Conservation (phyloP, 2,329 filamentous ascomycete species). For the Diplodia seriata region DNA sequence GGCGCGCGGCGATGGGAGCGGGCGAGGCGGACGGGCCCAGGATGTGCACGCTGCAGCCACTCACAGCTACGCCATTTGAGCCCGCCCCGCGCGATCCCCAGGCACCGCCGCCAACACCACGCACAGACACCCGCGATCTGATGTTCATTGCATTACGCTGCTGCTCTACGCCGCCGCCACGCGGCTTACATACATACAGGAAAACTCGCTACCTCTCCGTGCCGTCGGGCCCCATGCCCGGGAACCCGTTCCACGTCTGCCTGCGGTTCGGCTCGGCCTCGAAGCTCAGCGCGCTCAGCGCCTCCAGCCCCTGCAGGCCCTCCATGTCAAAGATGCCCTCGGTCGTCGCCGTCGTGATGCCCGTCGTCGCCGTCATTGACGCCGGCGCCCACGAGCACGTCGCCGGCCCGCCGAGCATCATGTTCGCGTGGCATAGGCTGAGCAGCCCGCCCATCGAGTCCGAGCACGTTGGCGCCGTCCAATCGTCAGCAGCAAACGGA, state of each 20-base stretch:
- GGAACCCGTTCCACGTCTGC: constrained; percentile 30
- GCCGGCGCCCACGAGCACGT: constrained; percentile 10
- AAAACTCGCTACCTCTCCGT: neutral
- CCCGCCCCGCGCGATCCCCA: constrained; percentile 3
- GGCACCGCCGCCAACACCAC: neutral
- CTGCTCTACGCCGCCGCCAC: neutral
- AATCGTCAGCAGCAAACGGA: neutral
- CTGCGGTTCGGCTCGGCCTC: constrained; percentile 5
- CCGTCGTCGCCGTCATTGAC: constrained; percentile 22
- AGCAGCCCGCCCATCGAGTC: constrained; percentile 12
- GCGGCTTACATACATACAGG: neutral
- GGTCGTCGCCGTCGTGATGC: neutral
- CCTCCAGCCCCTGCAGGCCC: constrained; percentile 17
- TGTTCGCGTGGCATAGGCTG: constrained; percentile 15
- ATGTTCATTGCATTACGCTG: neutral
- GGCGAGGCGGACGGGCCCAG: neutral
- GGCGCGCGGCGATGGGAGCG: constrained; percentile 9
- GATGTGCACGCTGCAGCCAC: constrained; percentile 8
- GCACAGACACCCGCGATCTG: neutral
- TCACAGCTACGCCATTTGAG: constrained; percentile 4
- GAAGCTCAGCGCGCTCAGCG: constrained; percentile 22
- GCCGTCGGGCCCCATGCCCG: constrained; percentile 1
- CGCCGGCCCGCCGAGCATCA: constrained; percentile 30
- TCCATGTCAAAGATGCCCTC: constrained; percentile 26
- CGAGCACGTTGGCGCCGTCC: constrained; percentile 6